Evolutionary conservation across 108 stramenopile species (phyloP).

Genomic region (Cyclostephanos tholiformis): DNA sequence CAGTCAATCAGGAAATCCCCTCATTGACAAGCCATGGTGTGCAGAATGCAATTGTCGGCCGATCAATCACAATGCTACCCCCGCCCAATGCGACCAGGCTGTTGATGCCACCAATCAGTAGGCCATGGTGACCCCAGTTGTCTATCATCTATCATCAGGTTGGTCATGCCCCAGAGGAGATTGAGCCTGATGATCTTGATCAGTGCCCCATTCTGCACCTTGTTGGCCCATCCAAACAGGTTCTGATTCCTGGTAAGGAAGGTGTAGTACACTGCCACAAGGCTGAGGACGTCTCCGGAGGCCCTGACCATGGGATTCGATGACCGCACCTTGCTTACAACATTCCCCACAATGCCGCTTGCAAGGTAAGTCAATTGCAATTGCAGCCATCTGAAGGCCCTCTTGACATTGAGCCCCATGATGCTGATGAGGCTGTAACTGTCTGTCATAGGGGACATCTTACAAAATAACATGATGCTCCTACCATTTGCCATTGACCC

Average conservation of each 20-base stretch:
- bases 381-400: conserved; percentile 55
- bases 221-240: conserved; percentile 52
- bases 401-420: conserved; percentile 70
- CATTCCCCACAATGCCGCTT: conserved; percentile 73
- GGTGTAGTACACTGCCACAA: conserved; percentile 72
- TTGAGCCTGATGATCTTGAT: conserved; percentile 50
- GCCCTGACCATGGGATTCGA: conserved; percentile 86
- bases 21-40: conserved; percentile 30
- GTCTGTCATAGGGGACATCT: conserved; percentile 70
- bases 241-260: conserved; percentile 71
- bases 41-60: conserved; percentile 30
- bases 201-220: conserved; percentile 34
- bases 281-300: conserved; percentile 79
- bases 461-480: no score
- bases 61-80: conserved; percentile 33
- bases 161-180: conserved; percentile 45
- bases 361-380: conserved; percentile 68
- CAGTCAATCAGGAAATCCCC: conserved; percentile 9
- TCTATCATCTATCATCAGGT: conserved; percentile 70
- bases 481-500: no score
- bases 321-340: conserved; percentile 53
- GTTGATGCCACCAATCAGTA: conserved; percentile 59
- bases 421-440: conserved; percentile 64
- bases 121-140: conserved; percentile 79
- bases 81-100: conserved; percentile 7